phyloP scores from a whole-genome alignment of 805 yeast species.

The Soucietia sequanensis region DNA sequence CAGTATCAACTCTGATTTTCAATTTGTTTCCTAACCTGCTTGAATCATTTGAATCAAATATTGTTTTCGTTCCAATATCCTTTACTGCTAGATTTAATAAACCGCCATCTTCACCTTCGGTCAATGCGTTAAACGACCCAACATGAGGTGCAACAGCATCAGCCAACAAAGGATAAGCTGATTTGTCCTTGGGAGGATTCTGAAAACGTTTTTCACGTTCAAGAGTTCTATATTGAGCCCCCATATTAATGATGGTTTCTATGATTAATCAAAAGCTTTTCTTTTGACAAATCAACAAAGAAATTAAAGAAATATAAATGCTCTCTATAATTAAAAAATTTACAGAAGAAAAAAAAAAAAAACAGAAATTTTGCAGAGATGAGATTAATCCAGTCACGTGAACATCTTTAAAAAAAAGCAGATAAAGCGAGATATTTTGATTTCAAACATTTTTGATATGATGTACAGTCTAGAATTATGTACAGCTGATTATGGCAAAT shows the following conservation, averaged over 20 bases:
- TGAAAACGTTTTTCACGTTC: constrained; percentile 84
- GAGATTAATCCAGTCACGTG: constrained; percentile 5
- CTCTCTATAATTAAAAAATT: too few species aligned
- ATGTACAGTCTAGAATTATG: constrained; percentile 1
- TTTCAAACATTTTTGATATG: too few species aligned
- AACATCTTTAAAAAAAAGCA: too few species aligned
- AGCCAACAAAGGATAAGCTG: constrained; percentile 75
- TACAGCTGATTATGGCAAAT: constrained; percentile 65
- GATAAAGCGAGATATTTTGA: too few species aligned
- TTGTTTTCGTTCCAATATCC: constrained; percentile 84
- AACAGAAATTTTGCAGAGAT: constrained; percentile 9
- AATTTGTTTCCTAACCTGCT: constrained; percentile 82
- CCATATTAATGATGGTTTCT: constrained; percentile 26
- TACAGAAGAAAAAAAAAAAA: constrained; percentile 1
- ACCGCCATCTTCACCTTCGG: constrained; percentile 86
- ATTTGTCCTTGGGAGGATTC: constrained; percentile 85
- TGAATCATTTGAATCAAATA: constrained; percentile 75
- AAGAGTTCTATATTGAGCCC: constrained; percentile 72
- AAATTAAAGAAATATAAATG: constrained; percentile 6
- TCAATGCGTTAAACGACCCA: constrained; percentile 93
- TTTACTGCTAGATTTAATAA: constrained; percentile 78
- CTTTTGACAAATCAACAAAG: constrained; percentile 4
- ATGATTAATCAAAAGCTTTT: too few species aligned
- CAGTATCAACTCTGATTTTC: constrained; percentile 81
- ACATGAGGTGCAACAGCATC: constrained; percentile 95